Evolutionary conservation across 1,284 basidiomycete species (phyloP), one percentile per base, ranked within the genome.

Genomic region (Leccinum griseonigrum): DNA sequence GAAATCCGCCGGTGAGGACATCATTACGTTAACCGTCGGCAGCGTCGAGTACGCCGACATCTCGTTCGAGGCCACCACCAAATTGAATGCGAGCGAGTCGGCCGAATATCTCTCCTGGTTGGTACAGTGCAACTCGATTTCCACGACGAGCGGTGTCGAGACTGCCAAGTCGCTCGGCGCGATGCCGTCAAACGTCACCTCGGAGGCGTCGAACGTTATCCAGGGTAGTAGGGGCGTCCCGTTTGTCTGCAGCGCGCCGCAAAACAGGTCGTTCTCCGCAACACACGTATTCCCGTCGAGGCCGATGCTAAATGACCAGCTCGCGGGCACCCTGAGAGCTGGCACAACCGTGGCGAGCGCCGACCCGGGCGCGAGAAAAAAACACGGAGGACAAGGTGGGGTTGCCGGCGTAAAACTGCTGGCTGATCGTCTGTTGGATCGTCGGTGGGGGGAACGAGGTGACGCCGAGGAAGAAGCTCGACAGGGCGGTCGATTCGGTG

Each of bases 271-370:
- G 55, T 77, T 76, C 18, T 71, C 59, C 16, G 82, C 77, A 1
- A 71, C 70, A 72, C 89, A 92, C 1, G 92, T 95, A 56, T 84
- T 78, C 63, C 84, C 80, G 50, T 86, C 78, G 68, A 97, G 87
- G 10, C 95, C 96, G 61, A 98, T 83, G 68, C 92, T 95, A 76
- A 97, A 98, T 0, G 92, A 94, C 94, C 95, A 97, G 32, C 80
- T 78, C 2, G 85, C 84, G 1, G 94, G 95, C 9, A 97, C 83
- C 52, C 94, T 82, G 59, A 97, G 74, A 13, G 85, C 81, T 26
- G 91, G 90, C 56, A 81, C 80, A 16, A 73, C 67, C 14, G 80
- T 79, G 18, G 71, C 67, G 51, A 92, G 75, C 16, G 85, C 84
- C 22, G 90, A 90, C 52, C 79, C 77, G 2, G 78, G 75, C 7